These are phyloP conservation scores for Aspergillus fumigatus DNA, from an alignment of 2,329 filamentous ascomycete species.

Conservation along the genomic window DNA sequence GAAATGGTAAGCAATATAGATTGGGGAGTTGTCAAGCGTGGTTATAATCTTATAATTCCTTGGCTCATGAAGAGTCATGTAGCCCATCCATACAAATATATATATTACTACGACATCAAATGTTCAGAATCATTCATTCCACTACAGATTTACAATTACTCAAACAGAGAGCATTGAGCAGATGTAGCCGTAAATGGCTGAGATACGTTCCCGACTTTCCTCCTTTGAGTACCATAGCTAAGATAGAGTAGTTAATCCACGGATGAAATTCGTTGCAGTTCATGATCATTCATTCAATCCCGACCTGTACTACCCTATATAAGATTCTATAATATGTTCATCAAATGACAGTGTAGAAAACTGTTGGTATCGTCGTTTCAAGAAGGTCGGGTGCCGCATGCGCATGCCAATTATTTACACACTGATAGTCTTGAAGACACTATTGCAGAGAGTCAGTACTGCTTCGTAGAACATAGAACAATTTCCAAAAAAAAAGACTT, in stretches of 20 bases:
- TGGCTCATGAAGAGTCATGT: no score
- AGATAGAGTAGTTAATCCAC: not conserved
- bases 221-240: not conserved
- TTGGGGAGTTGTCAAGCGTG: no score
- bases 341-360: not conserved
- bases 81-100: no score
- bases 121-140: no score
- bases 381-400: not conserved
- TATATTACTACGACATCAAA: no score
- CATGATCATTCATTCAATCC: not conserved
- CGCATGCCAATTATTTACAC: conserved; percentile 48
- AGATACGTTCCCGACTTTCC: not conserved
- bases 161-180: no score
- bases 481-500: conserved; percentile 23
- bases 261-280: not conserved
- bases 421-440: conserved; percentile 78
- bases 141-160: no score
- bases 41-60: no score
- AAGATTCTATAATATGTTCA: not conserved
- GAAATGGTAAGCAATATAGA: no score
- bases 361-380: not conserved
- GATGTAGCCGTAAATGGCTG: no score
- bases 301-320: not conserved
- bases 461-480: conserved; percentile 9
- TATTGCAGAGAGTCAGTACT: conserved; percentile 28